Percentiles rank a stretch among this genome's conserved stretches.
phyloP scores from a whole-genome alignment of 2,329 filamentous ascomycete species.

The Talaromyces islandicus region DNA sequence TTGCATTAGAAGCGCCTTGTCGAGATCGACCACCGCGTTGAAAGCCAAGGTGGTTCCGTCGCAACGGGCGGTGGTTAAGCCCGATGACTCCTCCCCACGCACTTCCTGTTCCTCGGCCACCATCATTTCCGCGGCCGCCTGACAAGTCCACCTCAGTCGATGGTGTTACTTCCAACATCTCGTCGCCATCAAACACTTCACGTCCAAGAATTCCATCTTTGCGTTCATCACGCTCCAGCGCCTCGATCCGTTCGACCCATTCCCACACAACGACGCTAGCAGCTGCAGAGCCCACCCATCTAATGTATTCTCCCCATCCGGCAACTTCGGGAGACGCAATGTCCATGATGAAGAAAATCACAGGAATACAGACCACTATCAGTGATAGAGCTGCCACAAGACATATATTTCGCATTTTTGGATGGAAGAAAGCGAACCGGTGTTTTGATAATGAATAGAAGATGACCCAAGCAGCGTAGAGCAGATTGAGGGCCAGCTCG shows the following conservation, averaged over 20 bases:
- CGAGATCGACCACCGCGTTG: slow-evolving; percentile 18
- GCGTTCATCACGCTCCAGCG: slow-evolving; percentile 84
- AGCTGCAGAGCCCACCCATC: slow-evolving; percentile 92
- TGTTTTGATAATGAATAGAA: slow-evolving; percentile 92
- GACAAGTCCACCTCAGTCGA: slow-evolving; percentile 51
- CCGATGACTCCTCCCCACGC: slow-evolving; percentile 35
- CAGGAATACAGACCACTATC: slow-evolving; percentile 75
- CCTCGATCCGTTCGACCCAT: slow-evolving; percentile 93
- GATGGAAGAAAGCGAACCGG: slow-evolving; percentile 83
- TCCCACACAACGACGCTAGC: slow-evolving; percentile 98
- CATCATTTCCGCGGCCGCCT: slow-evolving; percentile 25
- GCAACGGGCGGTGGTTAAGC: slow-evolving; percentile 30
- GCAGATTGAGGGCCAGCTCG: slow-evolving; percentile 73
- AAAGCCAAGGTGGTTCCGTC: slow-evolving; percentile 27
- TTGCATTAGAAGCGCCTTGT: slow-evolving; percentile 7
- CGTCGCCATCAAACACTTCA: slow-evolving; percentile 89
- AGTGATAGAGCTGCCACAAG: slow-evolving; percentile 74
- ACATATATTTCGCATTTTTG: slow-evolving; percentile 82
- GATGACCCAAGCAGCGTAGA: slow-evolving; percentile 90
- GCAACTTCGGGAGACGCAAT: slow-evolving; percentile 79
- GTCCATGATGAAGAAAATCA: slow-evolving; percentile 90
- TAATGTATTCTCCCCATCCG: slow-evolving; percentile 90
- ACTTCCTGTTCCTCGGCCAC: slow-evolving; percentile 30
- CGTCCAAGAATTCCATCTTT: slow-evolving; percentile 87
- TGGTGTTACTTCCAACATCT: slow-evolving; percentile 70